Evolutionary conservation across 1,139 yeast genomes (phyloP).

Genomic region (Taiozyma sp.): DNA sequence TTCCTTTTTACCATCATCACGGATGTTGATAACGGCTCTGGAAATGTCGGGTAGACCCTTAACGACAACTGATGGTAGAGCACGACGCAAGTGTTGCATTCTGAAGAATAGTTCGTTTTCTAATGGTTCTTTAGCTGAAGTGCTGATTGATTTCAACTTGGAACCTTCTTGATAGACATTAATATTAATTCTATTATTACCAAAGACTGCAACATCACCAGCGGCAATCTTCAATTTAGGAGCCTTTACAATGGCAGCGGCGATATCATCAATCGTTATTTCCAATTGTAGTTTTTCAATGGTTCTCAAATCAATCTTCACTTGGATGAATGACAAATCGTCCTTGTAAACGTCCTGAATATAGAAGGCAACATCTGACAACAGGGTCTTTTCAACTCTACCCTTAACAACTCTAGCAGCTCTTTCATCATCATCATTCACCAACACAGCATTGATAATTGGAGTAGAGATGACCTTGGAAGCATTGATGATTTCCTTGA

Average conservation of each 20-base stretch:
- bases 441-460: slow-evolving; percentile 89
- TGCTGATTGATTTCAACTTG: slow-evolving; percentile 31
- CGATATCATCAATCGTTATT: slow-evolving; percentile 78
- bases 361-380: slow-evolving; percentile 81
- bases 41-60: slow-evolving; percentile 89
- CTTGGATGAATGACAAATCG: slow-evolving; percentile 69
- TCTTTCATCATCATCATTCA: slow-evolving; percentile 90
- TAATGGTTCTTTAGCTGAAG: slow-evolving; percentile 37
- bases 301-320: slow-evolving; percentile 77
- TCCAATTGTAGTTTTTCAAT: slow-evolving; percentile 90
- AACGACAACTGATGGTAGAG: slow-evolving; percentile 80
- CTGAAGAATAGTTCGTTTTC: slow-evolving; percentile 73
- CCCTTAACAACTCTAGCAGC: slow-evolving; percentile 99
- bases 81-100: slow-evolving; percentile 84
- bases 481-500: slow-evolving; percentile 96
- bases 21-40: slow-evolving; percentile 93
- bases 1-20: slow-evolving; percentile 79
- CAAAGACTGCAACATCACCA: slow-evolving; percentile 65
- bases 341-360: slow-evolving; percentile 93
- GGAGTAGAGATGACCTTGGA: slow-evolving; percentile 95
- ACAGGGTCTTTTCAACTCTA: slow-evolving; percentile 85
- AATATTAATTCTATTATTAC: slow-evolving; percentile 70
- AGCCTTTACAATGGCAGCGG: slow-evolving; percentile 73
- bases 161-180: slow-evolving; percentile 55
- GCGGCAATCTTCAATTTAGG: slow-evolving; percentile 83